A percentile compares a stretch with the other conserved stretches of the same genome.
These are phyloP conservation scores for Fusarium pininemorale DNA, from an alignment of 2,329 filamentous ascomycete species.

Conservation along the genomic window DNA sequence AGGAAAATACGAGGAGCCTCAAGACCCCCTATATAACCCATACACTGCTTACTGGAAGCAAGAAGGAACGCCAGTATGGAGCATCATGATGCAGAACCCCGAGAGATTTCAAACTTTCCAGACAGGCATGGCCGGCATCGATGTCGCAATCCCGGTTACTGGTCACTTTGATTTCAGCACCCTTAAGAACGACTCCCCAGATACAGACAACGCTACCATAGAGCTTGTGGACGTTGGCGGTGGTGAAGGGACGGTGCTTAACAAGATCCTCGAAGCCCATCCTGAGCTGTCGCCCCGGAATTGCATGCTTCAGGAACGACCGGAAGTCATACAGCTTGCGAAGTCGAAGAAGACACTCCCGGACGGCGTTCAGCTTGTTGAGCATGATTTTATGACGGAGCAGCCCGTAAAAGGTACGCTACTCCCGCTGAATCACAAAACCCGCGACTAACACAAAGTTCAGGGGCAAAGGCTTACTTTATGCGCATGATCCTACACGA, in stretches of 20 bases:
- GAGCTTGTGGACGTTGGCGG: constrained; percentile 47
- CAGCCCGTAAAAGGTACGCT: constrained; percentile 44
- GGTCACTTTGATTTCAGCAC: constrained; percentile 46
- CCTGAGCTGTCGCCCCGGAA: constrained; percentile 34
- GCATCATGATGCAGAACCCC: constrained; percentile 46
- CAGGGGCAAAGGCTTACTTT: constrained; percentile 49
- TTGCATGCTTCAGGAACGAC: constrained; percentile 41
- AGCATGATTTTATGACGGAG: constrained; percentile 45
- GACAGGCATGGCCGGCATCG: constrained; percentile 46
- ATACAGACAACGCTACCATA: constrained; percentile 25
- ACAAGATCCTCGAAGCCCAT: constrained; percentile 45
- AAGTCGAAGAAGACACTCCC: constrained; percentile 31
- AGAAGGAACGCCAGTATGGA: constrained; percentile 47
- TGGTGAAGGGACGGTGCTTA: constrained; percentile 43
- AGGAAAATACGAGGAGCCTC: constrained; percentile 40
- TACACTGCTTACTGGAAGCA: constrained; percentile 46
- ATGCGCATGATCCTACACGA: constrained; percentile 49
- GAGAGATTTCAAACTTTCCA: constrained; percentile 45
- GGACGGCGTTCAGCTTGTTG: constrained; percentile 27
- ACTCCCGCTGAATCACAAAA: not conserved
- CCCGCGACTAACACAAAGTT: not conserved
- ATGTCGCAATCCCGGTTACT: constrained; percentile 45
- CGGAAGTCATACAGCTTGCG: constrained; percentile 42
- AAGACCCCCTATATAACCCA: constrained; percentile 44
- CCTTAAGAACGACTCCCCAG: constrained; percentile 36